Percentiles rank a stretch among this genome's conserved stretches.
Conservation (phyloP, 2,329 filamentous ascomycete species). For the Anisogramma anomala region DNA sequence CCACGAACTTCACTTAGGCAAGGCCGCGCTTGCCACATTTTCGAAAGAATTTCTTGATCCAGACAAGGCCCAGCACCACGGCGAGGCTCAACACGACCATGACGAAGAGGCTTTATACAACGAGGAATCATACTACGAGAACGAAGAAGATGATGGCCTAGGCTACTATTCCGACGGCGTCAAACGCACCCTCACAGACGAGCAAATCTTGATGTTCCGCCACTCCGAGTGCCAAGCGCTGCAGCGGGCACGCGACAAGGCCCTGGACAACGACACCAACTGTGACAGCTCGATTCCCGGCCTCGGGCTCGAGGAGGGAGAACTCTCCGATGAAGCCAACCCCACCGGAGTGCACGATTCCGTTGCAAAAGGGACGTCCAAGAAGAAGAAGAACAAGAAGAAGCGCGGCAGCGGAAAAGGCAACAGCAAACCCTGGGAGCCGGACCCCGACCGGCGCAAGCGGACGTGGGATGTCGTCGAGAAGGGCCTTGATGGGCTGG, state of each 20-base stretch:
- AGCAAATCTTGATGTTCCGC: constrained; percentile 81
- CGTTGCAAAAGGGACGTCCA: no score
- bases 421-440: constrained; percentile 29
- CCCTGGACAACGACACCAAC: constrained; percentile 18
- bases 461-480: constrained; percentile 58
- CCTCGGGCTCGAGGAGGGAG: constrained; percentile 15
- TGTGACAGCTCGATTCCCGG: constrained; percentile 1
- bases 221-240: constrained; percentile 75
- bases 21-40: constrained; percentile 34
- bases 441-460: constrained; percentile 52
- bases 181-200: constrained; percentile 82
- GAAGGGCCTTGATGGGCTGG: constrained; percentile 44
- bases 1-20: constrained; percentile 48
- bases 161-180: constrained; percentile 80
- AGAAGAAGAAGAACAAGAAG: constrained; percentile 25
- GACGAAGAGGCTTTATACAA: constrained; percentile 22
- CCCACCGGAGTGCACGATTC: no score
- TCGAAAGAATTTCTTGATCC: constrained; percentile 32
- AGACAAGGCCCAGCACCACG: constrained; percentile 15
- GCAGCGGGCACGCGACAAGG: constrained; percentile 36
- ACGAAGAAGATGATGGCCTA: constrained; percentile 54
- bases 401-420: constrained; percentile 28
- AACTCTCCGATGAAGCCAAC: constrained; percentile 18
- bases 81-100: no score
- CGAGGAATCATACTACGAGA: constrained; percentile 24